A percentile compares a stretch with the other conserved stretches of the same genome.
phyloP scores from a whole-genome alignment of 139 green algal genomes.

The Micractinium sp. region DNA sequence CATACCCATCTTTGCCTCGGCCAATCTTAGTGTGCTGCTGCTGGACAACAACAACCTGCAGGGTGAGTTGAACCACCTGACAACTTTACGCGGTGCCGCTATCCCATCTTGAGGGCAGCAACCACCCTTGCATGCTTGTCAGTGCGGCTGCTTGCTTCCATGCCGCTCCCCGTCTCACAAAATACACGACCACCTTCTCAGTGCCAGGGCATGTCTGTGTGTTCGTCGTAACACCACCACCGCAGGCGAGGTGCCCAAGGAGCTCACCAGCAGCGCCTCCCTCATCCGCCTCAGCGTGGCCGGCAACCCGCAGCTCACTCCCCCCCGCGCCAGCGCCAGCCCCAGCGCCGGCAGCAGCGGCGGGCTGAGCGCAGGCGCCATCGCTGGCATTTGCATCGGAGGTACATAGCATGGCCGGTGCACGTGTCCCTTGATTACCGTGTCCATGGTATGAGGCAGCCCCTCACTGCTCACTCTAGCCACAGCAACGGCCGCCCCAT shows the following conservation, averaged over 20 bases:
- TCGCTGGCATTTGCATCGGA: background rate
- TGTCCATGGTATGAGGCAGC: too few relatives aligned
- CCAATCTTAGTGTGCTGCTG: background rate
- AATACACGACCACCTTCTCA: too few relatives aligned
- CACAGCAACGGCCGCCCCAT: too few relatives aligned
- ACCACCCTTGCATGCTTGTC: too few relatives aligned
- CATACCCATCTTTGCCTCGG: background rate
- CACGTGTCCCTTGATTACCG: too few relatives aligned
- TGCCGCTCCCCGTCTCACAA: too few relatives aligned
- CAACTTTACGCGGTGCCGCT: too few relatives aligned
- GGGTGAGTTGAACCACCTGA: background rate
- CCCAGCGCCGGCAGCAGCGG: background rate
- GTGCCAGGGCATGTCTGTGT: too few relatives aligned
- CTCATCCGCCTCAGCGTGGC: background rate
- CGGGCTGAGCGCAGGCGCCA: background rate
- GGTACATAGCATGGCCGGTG: background rate
- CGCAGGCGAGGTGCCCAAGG: background rate
- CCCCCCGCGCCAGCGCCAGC: background rate
- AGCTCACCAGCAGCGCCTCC: background rate
- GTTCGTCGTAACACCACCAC: too few relatives aligned
- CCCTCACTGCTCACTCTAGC: too few relatives aligned
- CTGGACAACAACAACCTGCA: background rate
- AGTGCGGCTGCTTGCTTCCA: too few relatives aligned
- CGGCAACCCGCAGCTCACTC: background rate
- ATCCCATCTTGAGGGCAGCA: too few relatives aligned